Evolutionary conservation across 768 basidiomycete genomes (phyloP).

Genomic region (Royoungia palumana): DNA sequence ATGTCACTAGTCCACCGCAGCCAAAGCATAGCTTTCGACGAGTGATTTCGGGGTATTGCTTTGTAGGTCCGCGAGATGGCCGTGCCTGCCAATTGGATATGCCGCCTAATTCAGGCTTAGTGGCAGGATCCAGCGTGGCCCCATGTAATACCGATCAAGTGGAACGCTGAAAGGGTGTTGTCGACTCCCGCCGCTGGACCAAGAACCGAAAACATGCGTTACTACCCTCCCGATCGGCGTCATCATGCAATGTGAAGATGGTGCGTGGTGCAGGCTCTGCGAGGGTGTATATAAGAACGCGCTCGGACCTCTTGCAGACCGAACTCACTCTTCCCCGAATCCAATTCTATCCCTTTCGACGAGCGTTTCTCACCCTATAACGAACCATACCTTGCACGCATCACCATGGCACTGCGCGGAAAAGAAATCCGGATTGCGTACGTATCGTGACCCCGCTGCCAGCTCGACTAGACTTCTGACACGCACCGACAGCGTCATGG

Average conservation of each 20-base stretch:
- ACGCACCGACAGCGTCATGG: conserved; percentile 29
- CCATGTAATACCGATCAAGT: conserved; percentile 23
- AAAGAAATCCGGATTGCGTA: conserved; percentile 35
- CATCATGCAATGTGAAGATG: conserved; percentile 12
- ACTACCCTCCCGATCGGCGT: conserved; percentile 1
- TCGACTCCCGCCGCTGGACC: conserved; percentile 3
- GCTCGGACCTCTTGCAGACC: neutral
- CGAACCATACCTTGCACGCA: neutral
- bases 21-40: neutral
- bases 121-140: conserved; percentile 28
- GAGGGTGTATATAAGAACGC: conserved; percentile 16
- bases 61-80: conserved; percentile 14
- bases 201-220: conserved; percentile 13
- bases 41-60: conserved; percentile 7
- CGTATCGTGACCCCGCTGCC: neutral
- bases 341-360: neutral
- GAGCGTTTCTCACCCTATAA: neutral
- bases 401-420: conserved; percentile 24
- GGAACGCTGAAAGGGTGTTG: conserved; percentile 19
- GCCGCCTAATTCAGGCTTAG: conserved; percentile 4
- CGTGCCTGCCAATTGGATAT: conserved; percentile 10
- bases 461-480: neutral
- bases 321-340: conserved; percentile 1
- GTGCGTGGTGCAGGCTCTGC: conserved; percentile 5
- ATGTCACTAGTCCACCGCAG: conserved; percentile 1